Base-by-base conservation (phyloP, 106 monocot genomes). In the Acanthochlamys bracteata region DNA sequence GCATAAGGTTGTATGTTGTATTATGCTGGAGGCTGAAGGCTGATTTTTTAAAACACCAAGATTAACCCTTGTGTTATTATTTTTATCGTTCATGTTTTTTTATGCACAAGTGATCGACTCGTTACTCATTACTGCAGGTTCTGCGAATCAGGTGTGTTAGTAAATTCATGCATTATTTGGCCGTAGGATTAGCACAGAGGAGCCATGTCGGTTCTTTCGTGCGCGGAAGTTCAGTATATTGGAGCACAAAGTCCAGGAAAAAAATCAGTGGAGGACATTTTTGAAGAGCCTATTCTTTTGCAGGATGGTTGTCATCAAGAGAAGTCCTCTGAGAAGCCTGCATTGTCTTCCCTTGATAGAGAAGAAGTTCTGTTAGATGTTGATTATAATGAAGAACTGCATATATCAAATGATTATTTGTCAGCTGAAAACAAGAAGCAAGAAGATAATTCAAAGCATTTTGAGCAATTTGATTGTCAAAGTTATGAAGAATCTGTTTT, bases 181-280 rank as follows among this genome's bases (percentile, higher is more conserved):
- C 66, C 57, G 71, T 64, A 56, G 69, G 45, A 61, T 62, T 45
- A 46, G 69, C 66, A 65, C 17, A 51, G 11, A 63, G 24, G 60
- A 73, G 66, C 62, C 42, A 83, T 80, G 77, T 66, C 83, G 27
- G 63, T 77, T 14, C 53, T 77, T 12, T 73, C 79, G 60, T 55
- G 71, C 61, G 71, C 80, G 64, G 75, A 79, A 42, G 47, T 66
- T 65, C 70, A 76, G 61, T 77, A 40, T 74, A 19, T 61, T 62
- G 76, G 76, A 20, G 79, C 76, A 69, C 82, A 60, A 66, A 79
- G 59, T 73, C 55, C 64, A 47, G 72, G 53, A 64, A 25, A 59
- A 64, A 68, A 74, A 53, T 22, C 75, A 65, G 42, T 60, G 53
- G 70, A 74, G 60, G 64, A 41, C 39, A 73, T 41, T 64, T 66